Percentiles rank a stretch among this genome's conserved stretches.
Conservation (phyloP, 2,329 filamentous ascomycete genomes). For the Periglandula ipomoeae region DNA sequence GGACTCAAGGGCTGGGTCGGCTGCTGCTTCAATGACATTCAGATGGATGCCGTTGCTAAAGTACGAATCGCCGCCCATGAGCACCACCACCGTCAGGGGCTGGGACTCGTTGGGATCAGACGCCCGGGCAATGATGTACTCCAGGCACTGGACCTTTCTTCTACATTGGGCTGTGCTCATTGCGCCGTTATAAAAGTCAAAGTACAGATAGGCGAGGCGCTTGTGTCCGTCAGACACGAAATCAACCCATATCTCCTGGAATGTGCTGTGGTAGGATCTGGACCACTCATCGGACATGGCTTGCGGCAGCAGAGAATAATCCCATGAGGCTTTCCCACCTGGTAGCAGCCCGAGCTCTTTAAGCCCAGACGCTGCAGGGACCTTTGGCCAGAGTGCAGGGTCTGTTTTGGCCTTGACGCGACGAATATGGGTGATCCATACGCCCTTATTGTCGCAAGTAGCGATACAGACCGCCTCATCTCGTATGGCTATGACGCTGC, state of each 20-base stretch:
- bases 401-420: slow-evolving; percentile 28
- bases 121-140: slow-evolving; percentile 20
- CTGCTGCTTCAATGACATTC: slow-evolving; percentile 31
- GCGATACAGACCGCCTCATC: slow-evolving; percentile 27
- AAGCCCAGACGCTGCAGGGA: slow-evolving; percentile 26
- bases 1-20: slow-evolving; percentile 27
- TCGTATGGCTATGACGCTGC: slow-evolving; percentile 25
- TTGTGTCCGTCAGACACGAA: slow-evolving; percentile 17
- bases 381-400: slow-evolving; percentile 30
- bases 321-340: slow-evolving; percentile 11
- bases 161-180: slow-evolving; percentile 31
- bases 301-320: slow-evolving; percentile 8
- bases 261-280: slow-evolving; percentile 18
- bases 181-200: slow-evolving; percentile 34
- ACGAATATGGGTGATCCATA: slow-evolving; percentile 33
- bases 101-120: slow-evolving; percentile 8
- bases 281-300: slow-evolving; percentile 18
- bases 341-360: slow-evolving; percentile 22
- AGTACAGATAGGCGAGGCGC: slow-evolving; percentile 29
- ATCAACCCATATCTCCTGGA: slow-evolving; percentile 31
- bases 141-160: slow-evolving; percentile 25
- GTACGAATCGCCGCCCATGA: slow-evolving; percentile 27
- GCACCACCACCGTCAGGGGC: slow-evolving; percentile 27
- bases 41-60: slow-evolving; percentile 35
- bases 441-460: slow-evolving; percentile 27